Base-by-base conservation (phyloP, 2,329 filamentous ascomycete species). In the Colletotrichum sp. region DNA sequence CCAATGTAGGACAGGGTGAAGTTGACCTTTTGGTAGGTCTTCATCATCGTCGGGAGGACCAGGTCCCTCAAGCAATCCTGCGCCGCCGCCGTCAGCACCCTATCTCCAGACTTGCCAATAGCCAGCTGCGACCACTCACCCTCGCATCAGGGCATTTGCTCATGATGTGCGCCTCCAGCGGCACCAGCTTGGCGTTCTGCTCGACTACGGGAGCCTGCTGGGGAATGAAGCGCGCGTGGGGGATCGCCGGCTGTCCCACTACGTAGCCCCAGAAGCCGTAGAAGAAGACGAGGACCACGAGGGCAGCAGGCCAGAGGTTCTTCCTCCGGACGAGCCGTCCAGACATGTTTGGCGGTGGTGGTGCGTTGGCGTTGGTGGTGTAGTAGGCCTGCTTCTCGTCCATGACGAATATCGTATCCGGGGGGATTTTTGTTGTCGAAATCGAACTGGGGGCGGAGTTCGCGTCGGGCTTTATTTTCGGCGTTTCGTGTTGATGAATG, bases 141-240 rank as follows among this genome's bases (percentile, higher is more conserved):
- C 90, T 90, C 3, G 97, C 96, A 85, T 99, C 97, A 0, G 96
- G 96, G 81, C 97, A 99, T 89, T 99, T 98, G 86, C 93, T 95
- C 93, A 99, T 99, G 80, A 99, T 97, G 84, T 99, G 96, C 72
- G 95, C 95, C 84, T 99, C 97, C 3, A 99, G 86, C 6, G 95
- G 94, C 6, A 99, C 94, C 74, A 88, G 85, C 60, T 77, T 78
- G 2, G 44, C n/a, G 68, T 78, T 73, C 64, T 67, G 21, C 30
- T 64, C 49, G 5, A 24, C 28, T 6, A 60, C 49, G 49, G 75
- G 75, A 21, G 75, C 69, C 34, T 69, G 57, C 44, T 65, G 64
- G 26, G 74, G 59, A 24, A 65, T 28, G 34, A 73, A 18, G 39
- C n/a, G 62, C 34, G 57, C 26, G 18, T 57, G 57, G 21, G 70